Conservation (phyloP, 2,329 filamentous ascomycete species). For the Purpureocillium takamizusanense region DNA sequence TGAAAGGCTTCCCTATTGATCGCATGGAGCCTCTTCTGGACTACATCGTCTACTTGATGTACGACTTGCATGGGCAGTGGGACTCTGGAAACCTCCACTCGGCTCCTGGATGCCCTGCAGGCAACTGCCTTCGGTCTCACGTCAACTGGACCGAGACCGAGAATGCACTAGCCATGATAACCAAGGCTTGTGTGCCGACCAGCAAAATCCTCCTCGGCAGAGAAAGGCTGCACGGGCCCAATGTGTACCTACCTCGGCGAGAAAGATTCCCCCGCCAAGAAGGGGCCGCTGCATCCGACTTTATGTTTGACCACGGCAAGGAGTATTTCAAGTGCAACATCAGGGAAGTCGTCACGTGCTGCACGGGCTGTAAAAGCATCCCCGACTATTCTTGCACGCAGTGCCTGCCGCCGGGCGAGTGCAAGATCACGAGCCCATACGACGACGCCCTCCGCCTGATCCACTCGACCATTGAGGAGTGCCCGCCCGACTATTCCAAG, state of each 20-base stretch:
- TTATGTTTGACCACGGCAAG: background rate
- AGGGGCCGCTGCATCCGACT: background rate
- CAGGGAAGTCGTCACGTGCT: background rate
- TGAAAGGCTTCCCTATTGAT: constrained; percentile 19
- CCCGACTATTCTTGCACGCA: too few species aligned
- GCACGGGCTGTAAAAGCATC: too few species aligned
- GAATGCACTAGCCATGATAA: constrained; percentile 1
- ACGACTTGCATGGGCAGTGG: constrained; percentile 19
- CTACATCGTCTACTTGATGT: constrained; percentile 28
- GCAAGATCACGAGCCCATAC: too few species aligned
- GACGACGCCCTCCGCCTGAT: too few species aligned
- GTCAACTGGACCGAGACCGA: background rate
- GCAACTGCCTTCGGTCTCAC: constrained; percentile 1
- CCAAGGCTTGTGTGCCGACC: constrained; percentile 13
- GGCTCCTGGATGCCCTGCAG: constrained; percentile 1
- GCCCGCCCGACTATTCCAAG: too few species aligned
- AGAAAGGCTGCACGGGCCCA: constrained; percentile 11
- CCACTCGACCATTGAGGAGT: too few species aligned
- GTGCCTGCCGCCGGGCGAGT: too few species aligned
- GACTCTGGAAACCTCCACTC: constrained; percentile 1
- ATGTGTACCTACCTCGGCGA: constrained; percentile 12
- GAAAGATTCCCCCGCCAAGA: background rate
- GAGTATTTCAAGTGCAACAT: background rate
- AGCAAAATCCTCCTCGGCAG: constrained; percentile 15
- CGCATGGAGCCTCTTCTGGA: constrained; percentile 14